Evolutionary conservation across 768 basidiomycete genomes (phyloP), one percentile per base, ranked within the genome.

Genomic region (Paxillus ammoniavirescens): DNA sequence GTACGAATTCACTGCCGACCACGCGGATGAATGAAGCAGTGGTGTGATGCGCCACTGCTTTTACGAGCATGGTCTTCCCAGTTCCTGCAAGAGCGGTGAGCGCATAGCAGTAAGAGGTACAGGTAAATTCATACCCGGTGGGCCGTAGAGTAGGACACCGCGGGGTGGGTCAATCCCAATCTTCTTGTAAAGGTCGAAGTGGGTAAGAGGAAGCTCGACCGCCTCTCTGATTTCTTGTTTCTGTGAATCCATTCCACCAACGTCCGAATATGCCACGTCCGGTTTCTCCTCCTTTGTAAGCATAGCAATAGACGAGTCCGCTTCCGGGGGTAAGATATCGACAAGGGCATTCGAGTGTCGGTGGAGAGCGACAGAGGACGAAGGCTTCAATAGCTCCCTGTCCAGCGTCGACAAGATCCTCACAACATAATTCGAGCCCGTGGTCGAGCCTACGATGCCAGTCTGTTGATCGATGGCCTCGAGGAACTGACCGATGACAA

Each of bases 151-250:
- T 50, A 99, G 74, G 2, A 99, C 97, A 74, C 97, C 97, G 23
- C 97, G 82, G 53, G 97, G 97, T 3, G 97, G 97, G 75, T 99
- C 96, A 59, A 99, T 99, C 60, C 97, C 97, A 65, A 99, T 99
- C 77, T 98, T 98, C 77, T 92, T 92, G 81, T 98, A 99, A 41
- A 99, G 76, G 66, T 99, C 96, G 68, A 96, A 96, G 72, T 99
- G 89, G n/a, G 89, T 93, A 50, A 93, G 76, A 23, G 97, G 97
- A 18, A 99, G 79, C 71, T 99, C 97, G 30, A 99, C 97, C 5
- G 96, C 96, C 74, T 99, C 97, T 58, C 96, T 77, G 56, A 99
- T 98, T 74, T 99, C 96, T 75, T 98, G 96, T 76, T 98, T 99
- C 77, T 99, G 97, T 10, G 83, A 68, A 70, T 98, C 96, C 88